These are phyloP conservation scores for Taphrina flavorubra DNA, from an alignment of 1,139 yeast species.

Conservation along the genomic window DNA sequence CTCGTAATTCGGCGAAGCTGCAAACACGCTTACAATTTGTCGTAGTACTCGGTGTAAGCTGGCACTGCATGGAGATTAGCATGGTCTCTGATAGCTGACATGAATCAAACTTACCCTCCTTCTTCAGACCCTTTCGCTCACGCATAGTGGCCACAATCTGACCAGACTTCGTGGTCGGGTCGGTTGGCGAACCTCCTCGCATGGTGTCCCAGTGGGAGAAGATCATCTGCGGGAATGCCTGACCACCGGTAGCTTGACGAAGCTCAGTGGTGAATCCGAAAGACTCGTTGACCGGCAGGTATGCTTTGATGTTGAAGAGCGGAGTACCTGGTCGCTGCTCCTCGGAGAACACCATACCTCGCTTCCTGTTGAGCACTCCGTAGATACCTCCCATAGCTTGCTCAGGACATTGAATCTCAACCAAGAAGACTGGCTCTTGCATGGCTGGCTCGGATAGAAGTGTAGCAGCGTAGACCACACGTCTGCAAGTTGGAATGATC, in stretches of 20 bases:
- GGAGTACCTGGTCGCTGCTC: constrained; percentile 99
- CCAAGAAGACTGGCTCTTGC: constrained; percentile 99
- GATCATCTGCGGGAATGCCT: constrained; percentile 99
- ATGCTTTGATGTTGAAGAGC: constrained; percentile 97
- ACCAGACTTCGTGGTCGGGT: constrained; percentile 94
- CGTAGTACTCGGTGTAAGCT: constrained; percentile 99
- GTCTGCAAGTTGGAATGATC: constrained; percentile 99
- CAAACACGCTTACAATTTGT: constrained; percentile 79
- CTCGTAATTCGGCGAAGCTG: not conserved
- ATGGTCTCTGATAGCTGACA: too few relatives aligned
- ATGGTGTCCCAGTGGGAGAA: constrained; percentile 97
- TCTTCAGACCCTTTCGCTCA: constrained; percentile 97
- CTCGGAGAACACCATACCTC: constrained; percentile 99
- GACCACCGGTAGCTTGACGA: constrained; percentile 99
- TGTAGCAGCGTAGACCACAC: constrained; percentile 98
- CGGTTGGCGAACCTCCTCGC: constrained; percentile 83
- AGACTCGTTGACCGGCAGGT: constrained; percentile 99
- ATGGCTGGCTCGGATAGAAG: constrained; percentile 98
- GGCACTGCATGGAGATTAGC: constrained; percentile 61
- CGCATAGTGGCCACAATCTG: constrained; percentile 85
- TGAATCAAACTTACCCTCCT: constrained; percentile 53
- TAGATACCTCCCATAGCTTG: constrained; percentile 99
- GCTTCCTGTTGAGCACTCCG: constrained; percentile 99
- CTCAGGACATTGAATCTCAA: constrained; percentile 99
- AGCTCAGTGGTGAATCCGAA: constrained; percentile 99